Evolutionary conservation across 352 stramenopile species (phyloP).

Genomic region (Peronospora farinosa): DNA sequence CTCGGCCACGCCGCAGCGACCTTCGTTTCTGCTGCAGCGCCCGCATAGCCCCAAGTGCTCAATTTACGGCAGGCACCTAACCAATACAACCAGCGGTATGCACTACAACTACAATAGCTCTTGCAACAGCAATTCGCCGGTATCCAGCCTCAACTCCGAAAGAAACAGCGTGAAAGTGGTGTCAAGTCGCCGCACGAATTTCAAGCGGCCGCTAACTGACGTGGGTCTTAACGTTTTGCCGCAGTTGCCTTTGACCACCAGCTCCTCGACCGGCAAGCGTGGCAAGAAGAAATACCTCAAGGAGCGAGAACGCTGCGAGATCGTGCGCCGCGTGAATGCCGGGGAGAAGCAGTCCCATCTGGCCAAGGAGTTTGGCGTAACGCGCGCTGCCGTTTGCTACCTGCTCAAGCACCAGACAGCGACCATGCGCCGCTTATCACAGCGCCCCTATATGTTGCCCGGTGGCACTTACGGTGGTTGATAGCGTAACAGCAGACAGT

Average conservation of each 20-base stretch:
- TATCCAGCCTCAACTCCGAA: slow-evolving; percentile 9
- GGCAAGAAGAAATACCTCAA: slow-evolving; percentile 69
- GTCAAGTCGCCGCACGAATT: slow-evolving; percentile 11
- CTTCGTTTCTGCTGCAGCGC: slow-evolving; percentile 14
- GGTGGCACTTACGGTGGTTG: background rate
- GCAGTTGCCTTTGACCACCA: slow-evolving; percentile 11
- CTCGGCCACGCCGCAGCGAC: slow-evolving; percentile 26
- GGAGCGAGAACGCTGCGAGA: slow-evolving; percentile 55
- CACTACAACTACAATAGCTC: background rate
- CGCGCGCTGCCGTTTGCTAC: slow-evolving; percentile 56
- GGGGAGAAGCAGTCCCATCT: slow-evolving; percentile 59
- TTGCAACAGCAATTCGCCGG: slow-evolving; percentile 12
- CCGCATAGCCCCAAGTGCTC: slow-evolving; percentile 14
- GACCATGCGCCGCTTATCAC: slow-evolving; percentile 45
- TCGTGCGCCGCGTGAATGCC: slow-evolving; percentile 47
- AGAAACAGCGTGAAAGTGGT: slow-evolving; percentile 18
- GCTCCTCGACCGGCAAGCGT: slow-evolving; percentile 24
- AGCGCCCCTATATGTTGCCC: slow-evolving; percentile 24
- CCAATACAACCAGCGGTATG: slow-evolving; percentile 6
- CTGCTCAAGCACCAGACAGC: slow-evolving; percentile 58
- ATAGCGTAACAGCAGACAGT: slow-evolving; percentile 6
- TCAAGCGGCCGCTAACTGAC: slow-evolving; percentile 21
- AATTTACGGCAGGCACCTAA: slow-evolving; percentile 16
- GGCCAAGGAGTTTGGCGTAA: slow-evolving; percentile 61
- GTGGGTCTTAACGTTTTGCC: slow-evolving; percentile 19